Conservation (phyloP, 305 asterid species). For the Nicotiana rustica region DNA sequence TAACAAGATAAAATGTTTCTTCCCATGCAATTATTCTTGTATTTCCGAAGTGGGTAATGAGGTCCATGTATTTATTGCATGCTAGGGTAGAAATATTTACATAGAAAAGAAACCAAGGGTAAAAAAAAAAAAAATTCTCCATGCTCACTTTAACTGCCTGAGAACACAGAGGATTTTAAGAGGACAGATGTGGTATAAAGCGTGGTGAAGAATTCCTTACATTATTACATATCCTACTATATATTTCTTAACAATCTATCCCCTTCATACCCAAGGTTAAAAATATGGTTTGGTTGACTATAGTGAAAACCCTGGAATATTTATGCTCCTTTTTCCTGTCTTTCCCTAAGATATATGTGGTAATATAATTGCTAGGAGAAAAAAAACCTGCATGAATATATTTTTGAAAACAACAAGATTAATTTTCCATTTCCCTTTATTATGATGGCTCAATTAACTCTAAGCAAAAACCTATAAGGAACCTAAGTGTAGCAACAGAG, state of each 20-base stretch:
- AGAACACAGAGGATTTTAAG: conserved; percentile 9
- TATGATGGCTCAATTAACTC: neutral
- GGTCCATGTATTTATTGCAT: conserved; percentile 27
- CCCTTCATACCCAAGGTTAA: neutral
- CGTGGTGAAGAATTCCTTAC: neutral
- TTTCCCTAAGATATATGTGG: neutral
- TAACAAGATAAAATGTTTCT: neutral
- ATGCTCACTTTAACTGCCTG: conserved; percentile 1
- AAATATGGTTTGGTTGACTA: neutral
- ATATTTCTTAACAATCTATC: neutral
- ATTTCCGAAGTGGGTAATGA: conserved; percentile 11
- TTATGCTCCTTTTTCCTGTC: neutral
- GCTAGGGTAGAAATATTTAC: neutral
- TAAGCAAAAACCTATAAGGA: neutral
- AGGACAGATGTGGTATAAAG: neutral
- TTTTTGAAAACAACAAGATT: neutral
- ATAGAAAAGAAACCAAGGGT: conserved; percentile 21
- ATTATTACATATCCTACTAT: conserved; percentile 9
- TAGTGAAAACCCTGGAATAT: neutral
- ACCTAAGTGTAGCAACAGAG: neutral
- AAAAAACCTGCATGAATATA: neutral
- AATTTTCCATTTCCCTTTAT: neutral
- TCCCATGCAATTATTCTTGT: conserved; percentile 21
- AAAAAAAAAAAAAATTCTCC: no score
- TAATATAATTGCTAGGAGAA: neutral